Evolutionary conservation across 306 rosid species (phyloP).

Genomic region (Carpinus fangiana): DNA sequence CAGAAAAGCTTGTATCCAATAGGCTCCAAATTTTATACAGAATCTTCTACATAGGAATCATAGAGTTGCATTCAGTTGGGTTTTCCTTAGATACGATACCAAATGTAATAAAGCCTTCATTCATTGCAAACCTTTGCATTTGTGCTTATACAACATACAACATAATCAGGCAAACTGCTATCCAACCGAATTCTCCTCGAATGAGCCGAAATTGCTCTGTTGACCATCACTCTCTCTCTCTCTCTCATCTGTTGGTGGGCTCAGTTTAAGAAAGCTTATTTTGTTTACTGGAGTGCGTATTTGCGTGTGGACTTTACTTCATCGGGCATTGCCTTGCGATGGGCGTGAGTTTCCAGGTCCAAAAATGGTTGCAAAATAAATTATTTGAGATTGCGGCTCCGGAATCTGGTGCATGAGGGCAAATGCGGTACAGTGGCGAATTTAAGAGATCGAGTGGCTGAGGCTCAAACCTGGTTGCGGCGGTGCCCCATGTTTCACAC

Average conservation of each 20-base stretch:
- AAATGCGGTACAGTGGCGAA: background rate
- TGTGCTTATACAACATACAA: background rate
- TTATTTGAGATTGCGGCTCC: too few relatives aligned
- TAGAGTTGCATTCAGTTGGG: slow-evolving; percentile 33
- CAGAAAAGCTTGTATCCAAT: slow-evolving; percentile 51
- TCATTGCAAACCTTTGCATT: background rate
- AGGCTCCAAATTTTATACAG: slow-evolving; percentile 45
- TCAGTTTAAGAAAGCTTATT: too few relatives aligned
- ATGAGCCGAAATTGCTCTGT: too few relatives aligned
- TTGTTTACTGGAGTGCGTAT: too few relatives aligned
- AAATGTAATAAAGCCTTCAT: slow-evolving; percentile 18
- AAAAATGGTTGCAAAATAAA: background rate
- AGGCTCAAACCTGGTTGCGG: background rate
- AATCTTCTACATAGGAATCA: slow-evolving; percentile 47
- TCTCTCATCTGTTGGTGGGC: too few relatives aligned
- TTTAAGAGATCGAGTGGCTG: background rate
- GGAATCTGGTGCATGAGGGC: too few relatives aligned
- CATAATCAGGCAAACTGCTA: too few relatives aligned
- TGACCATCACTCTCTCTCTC: too few relatives aligned
- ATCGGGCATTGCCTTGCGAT: too few relatives aligned
- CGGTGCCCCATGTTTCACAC: background rate
- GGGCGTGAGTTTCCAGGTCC: too few relatives aligned
- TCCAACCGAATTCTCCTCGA: too few relatives aligned
- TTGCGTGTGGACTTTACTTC: too few relatives aligned
- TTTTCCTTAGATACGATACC: slow-evolving; percentile 9